Percentiles rank a stretch among this genome's conserved stretches.
Conservation (phyloP, 768 basidiomycete species). For the Podaxis sp. region DNA sequence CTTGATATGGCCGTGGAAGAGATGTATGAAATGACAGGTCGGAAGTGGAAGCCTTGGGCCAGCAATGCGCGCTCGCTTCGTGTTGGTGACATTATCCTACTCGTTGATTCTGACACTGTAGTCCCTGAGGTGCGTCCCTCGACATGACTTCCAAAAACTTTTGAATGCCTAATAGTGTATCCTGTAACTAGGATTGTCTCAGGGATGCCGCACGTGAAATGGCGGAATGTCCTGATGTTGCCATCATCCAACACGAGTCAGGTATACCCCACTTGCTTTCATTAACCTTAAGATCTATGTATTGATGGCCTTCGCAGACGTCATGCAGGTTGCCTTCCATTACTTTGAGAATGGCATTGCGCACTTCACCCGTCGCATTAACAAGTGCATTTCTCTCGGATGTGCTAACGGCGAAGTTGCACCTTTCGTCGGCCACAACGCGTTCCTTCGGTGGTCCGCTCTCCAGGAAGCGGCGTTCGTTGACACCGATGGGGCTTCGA, state of each 20-base stretch:
- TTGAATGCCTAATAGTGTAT: conserved; percentile 3
- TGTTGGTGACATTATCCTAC: conserved; percentile 75
- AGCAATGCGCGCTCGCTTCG: conserved; percentile 73
- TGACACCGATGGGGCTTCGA: conserved; percentile 58
- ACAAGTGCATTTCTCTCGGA: conserved; percentile 77
- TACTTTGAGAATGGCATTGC: conserved; percentile 92
- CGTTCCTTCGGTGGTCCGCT: conserved; percentile 88
- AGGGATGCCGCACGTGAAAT: conserved; percentile 88
- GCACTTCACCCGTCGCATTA: conserved; percentile 86
- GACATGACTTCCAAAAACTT: background rate
- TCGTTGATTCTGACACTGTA: conserved; percentile 81
- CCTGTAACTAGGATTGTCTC: conserved; percentile 68
- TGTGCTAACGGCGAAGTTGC: conserved; percentile 82
- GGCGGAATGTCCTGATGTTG: conserved; percentile 77
- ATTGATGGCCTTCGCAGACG: conserved; percentile 43
- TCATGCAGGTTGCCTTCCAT: conserved; percentile 88
- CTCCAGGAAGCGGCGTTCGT: conserved; percentile 82
- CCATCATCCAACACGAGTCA: conserved; percentile 89
- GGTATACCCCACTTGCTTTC: conserved; percentile 36
- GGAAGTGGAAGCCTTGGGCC: conserved; percentile 72
- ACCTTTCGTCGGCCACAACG: conserved; percentile 86
- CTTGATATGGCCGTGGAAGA: conserved; percentile 76
- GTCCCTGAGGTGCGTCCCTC: conserved; percentile 60
- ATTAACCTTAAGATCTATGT: background rate
- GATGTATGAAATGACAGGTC: conserved; percentile 56